Conservation (phyloP, 1,284 basidiomycete genomes). For the Thelephora terrestris region DNA sequence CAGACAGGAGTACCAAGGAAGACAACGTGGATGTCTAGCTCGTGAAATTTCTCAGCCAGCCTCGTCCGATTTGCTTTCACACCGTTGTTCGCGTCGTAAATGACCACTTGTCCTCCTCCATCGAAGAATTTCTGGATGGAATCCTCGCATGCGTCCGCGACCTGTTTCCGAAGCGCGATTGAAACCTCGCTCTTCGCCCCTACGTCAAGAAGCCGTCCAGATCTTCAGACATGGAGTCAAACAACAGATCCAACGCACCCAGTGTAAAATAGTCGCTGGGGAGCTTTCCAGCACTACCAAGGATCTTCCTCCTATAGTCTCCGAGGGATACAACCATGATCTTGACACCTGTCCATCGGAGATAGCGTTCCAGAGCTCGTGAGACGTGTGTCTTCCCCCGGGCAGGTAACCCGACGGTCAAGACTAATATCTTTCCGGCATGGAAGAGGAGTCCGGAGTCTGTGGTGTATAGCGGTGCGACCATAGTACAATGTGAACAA, state of each 20-base stretch:
- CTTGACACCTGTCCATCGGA: conserved; percentile 97
- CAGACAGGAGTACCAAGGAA: conserved; percentile 61
- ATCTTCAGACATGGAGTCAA: not conserved
- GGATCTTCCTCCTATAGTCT: conserved; percentile 84
- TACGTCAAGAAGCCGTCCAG: conserved; percentile 8
- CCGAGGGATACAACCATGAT: conserved; percentile 91
- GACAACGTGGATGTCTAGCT: conserved; percentile 82
- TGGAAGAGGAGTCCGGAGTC: conserved; percentile 82
- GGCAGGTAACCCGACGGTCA: conserved; percentile 87
- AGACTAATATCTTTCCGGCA: conserved; percentile 89
- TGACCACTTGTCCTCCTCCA: conserved; percentile 86
- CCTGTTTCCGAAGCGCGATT: conserved; percentile 59
- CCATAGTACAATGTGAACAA: conserved; percentile 38
- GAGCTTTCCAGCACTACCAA: conserved; percentile 82
- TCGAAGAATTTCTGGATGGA: conserved; percentile 87
- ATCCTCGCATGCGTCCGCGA: conserved; percentile 78
- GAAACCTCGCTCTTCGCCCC: conserved; percentile 77
- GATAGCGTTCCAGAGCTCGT: conserved; percentile 89
- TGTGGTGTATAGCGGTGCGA: conserved; percentile 81
- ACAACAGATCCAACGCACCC: conserved; percentile 34
- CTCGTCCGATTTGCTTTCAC: conserved; percentile 56
- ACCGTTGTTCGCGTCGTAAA: conserved; percentile 99
- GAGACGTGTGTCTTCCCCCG: conserved; percentile 97
- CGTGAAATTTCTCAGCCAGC: conserved; percentile 79
- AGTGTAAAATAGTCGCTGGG: conserved; percentile 89